These are phyloP conservation scores for Ceriops tagal DNA, from an alignment of 345 rosid genomes.

Conservation along the genomic window DNA sequence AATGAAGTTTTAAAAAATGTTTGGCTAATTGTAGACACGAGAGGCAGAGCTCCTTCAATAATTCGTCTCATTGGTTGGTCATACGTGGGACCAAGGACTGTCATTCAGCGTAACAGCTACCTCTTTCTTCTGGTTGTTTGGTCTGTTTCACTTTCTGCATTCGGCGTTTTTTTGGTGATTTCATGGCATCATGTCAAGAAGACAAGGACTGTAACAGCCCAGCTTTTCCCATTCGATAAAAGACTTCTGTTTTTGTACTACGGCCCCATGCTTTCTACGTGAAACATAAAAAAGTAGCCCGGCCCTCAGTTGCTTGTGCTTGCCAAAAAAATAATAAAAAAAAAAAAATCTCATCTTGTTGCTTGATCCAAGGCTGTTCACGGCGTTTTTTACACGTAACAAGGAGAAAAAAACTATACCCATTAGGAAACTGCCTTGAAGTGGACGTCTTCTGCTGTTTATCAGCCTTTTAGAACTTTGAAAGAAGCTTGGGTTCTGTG, in stretches of 20 bases:
- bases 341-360: slow-evolving; percentile 20
- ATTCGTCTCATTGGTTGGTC: neutral
- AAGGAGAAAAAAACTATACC: neutral
- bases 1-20: neutral
- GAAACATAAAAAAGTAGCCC: slow-evolving; percentile 17
- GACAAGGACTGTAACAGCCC: neutral
- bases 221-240: neutral
- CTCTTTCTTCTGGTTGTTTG: neutral
- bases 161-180: neutral
- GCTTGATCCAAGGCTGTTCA: slow-evolving; percentile 24
- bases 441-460: slow-evolving; percentile 20
- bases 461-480: slow-evolving; percentile 10
- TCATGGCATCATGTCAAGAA: neutral
- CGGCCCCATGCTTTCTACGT: slow-evolving; percentile 26
- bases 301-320: slow-evolving; percentile 27
- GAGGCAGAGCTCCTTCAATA: neutral
- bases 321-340: slow-evolving; percentile 6
- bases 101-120: neutral
- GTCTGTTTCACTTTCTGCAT: neutral
- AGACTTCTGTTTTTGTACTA: neutral
- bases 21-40: neutral
- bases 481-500: slow-evolving; percentile 54
- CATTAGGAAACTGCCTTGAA: slow-evolving; percentile 24
- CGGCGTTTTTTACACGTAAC: slow-evolving; percentile 21
- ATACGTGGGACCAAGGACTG: neutral